These are phyloP conservation scores for Moricandia moricandioides DNA, from an alignment of 345 rosid species.

Conservation along the genomic window DNA sequence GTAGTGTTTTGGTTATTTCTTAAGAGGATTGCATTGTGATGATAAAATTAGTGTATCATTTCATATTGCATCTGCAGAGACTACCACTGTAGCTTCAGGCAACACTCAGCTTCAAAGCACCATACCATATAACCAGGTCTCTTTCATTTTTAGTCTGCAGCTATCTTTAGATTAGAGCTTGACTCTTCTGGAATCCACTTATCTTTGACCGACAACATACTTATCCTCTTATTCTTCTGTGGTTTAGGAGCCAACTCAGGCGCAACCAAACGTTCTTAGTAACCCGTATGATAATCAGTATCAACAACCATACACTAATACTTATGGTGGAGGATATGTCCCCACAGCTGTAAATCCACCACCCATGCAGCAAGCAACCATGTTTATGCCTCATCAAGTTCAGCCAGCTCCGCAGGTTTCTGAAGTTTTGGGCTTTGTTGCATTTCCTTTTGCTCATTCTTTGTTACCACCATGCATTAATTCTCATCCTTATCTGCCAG, in stretches of 20 bases:
- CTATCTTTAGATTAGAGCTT: slow-evolving; percentile 4
- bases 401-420: slow-evolving; percentile 65
- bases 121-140: slow-evolving; percentile 34
- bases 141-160: background rate
- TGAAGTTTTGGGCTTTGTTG: slow-evolving; percentile 17
- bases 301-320: slow-evolving; percentile 49
- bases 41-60: slow-evolving; percentile 2
- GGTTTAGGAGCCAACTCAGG: slow-evolving; percentile 29
- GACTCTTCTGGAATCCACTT: background rate
- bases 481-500: slow-evolving; percentile 7
- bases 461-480: slow-evolving; percentile 4
- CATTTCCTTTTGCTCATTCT: slow-evolving; percentile 8
- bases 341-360: slow-evolving; percentile 49
- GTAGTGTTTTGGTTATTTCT: background rate
- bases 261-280: slow-evolving; percentile 47
- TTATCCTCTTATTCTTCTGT: slow-evolving; percentile 34
- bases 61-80: slow-evolving; percentile 54
- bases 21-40: slow-evolving; percentile 1
- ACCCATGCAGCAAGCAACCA: slow-evolving; percentile 47
- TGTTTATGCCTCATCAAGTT: slow-evolving; percentile 70
- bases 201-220: slow-evolving; percentile 7
- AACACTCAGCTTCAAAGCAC: slow-evolving; percentile 42
- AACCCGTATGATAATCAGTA: slow-evolving; percentile 60
- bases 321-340: slow-evolving; percentile 51
- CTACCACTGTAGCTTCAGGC: slow-evolving; percentile 37